phyloP scores from a whole-genome alignment of 148 eudicot genomes.

The Pouteria glomerata region DNA sequence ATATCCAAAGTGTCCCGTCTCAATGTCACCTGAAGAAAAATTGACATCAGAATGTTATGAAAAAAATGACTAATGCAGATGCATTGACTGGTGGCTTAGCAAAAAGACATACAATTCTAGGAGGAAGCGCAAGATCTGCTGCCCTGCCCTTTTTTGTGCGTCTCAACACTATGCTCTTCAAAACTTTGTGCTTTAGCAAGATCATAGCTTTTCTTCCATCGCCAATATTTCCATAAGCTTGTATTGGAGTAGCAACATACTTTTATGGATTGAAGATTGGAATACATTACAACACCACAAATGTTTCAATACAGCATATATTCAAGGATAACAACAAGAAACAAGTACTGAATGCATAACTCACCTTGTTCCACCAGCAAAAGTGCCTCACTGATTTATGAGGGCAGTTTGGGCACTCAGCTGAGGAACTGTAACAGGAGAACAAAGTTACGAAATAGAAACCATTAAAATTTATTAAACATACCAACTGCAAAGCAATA shows the following conservation, averaged over 20 bases:
- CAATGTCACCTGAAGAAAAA: conserved; percentile 45
- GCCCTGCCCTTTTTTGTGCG: conserved; percentile 92
- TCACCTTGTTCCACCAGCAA: conserved; percentile 18
- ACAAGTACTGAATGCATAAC: conserved; percentile 1
- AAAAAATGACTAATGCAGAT: not conserved
- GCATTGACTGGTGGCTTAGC: not conserved
- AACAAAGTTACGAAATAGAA: not conserved
- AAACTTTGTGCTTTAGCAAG: conserved; percentile 70
- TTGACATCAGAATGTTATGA: not conserved
- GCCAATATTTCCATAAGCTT: conserved; percentile 39
- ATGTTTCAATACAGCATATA: not conserved
- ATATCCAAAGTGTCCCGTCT: conserved; percentile 78
- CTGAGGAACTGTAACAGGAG: conserved; percentile 35
- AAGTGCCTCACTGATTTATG: conserved; percentile 85
- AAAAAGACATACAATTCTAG: conserved; percentile 62
- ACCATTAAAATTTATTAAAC: not conserved
- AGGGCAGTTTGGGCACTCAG: conserved; percentile 55
- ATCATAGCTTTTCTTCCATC: conserved; percentile 69
- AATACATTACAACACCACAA: conserved; percentile 3
- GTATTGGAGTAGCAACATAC: conserved; percentile 26
- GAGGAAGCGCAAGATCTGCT: conserved; percentile 94
- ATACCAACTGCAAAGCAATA: not conserved
- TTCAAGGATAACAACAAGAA: not conserved
- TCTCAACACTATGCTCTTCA: conserved; percentile 65
- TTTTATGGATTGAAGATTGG: conserved; percentile 7